A percentile compares a stretch with the other conserved stretches of the same genome.
These are phyloP conservation scores for Aspergillus latus DNA, from an alignment of 2,329 filamentous ascomycete species.

Conservation along the genomic window DNA sequence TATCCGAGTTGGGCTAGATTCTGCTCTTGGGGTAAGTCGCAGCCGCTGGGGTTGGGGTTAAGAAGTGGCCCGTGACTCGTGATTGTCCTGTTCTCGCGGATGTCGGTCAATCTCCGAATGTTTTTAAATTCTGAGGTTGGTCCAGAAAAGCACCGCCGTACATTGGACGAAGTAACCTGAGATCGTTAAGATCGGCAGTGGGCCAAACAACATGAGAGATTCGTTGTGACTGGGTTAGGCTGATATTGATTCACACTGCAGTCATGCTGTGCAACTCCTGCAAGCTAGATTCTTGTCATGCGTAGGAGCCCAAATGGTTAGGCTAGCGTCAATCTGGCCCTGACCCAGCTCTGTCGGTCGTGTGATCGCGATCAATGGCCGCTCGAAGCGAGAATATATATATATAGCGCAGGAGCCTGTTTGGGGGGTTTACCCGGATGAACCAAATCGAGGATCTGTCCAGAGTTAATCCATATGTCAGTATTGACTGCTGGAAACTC, in stretches of 20 bases:
- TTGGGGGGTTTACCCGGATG: too few relatives aligned
- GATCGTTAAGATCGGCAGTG: background rate
- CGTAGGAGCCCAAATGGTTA: too few relatives aligned
- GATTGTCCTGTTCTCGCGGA: background rate
- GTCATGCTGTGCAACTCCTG: background rate
- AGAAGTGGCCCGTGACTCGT: background rate
- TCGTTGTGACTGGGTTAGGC: background rate
- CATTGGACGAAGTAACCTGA: background rate
- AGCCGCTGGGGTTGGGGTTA: background rate
- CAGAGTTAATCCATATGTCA: too few relatives aligned
- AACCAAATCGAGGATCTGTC: too few relatives aligned
- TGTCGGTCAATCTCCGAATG: constrained; percentile 18
- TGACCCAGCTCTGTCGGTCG: too few relatives aligned
- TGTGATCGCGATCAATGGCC: too few relatives aligned
- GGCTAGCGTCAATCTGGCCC: too few relatives aligned
- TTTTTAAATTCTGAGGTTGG: background rate
- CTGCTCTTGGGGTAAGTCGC: background rate
- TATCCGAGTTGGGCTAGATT: constrained; percentile 8
- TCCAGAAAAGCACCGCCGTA: background rate
- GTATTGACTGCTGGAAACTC: too few relatives aligned
- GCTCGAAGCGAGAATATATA: too few relatives aligned
- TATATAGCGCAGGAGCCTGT: too few relatives aligned
- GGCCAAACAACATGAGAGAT: background rate
- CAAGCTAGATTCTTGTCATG: background rate
- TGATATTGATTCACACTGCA: background rate